These are phyloP conservation scores for Usnea hakonensis DNA, from an alignment of 495 filamentous ascomycete species.

Conservation along the genomic window DNA sequence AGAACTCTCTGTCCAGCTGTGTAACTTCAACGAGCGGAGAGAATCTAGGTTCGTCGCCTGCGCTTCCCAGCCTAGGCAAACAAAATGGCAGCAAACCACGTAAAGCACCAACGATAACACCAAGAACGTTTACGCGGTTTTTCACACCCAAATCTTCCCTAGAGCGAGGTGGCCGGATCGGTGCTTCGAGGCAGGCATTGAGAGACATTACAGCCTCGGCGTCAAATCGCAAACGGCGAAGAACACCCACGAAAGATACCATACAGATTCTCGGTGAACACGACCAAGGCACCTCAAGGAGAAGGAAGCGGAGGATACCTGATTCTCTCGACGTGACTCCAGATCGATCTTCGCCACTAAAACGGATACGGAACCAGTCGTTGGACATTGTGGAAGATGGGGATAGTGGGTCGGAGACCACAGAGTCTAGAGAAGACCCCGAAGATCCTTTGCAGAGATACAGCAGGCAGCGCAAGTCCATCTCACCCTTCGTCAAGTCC, in stretches of 20 bases:
- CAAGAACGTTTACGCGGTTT: slow-evolving; percentile 69
- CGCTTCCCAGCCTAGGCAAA: slow-evolving; percentile 10
- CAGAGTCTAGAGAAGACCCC: slow-evolving; percentile 6
- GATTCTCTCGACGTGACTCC: slow-evolving; percentile 24
- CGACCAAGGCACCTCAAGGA: slow-evolving; percentile 17
- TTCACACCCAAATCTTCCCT: slow-evolving; percentile 59
- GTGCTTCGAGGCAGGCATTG: slow-evolving; percentile 55
- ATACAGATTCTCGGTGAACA: slow-evolving; percentile 29
- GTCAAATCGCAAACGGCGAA: slow-evolving; percentile 44
- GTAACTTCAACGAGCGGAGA: slow-evolving; percentile 2
- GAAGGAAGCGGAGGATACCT: slow-evolving; percentile 39
- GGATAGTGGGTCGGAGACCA: neutral
- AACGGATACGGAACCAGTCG: slow-evolving; percentile 16
- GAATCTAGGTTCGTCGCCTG: slow-evolving; percentile 15
- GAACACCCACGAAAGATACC: slow-evolving; percentile 27
- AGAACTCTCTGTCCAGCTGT: slow-evolving; percentile 4
- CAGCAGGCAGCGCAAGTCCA: neutral
- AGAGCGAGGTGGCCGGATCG: slow-evolving; percentile 39
- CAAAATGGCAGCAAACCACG: slow-evolving; percentile 33
- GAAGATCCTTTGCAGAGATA: neutral
- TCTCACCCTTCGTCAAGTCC: slow-evolving; percentile 5
- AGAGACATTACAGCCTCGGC: slow-evolving; percentile 59
- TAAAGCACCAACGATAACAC: slow-evolving; percentile 55
- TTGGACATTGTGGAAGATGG: slow-evolving; percentile 12
- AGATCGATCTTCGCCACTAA: slow-evolving; percentile 25